Evolutionary conservation across 208 protist species (phyloP), one percentile per base, ranked within the genome.

Genomic region (Crithidia fasciculata): DNA sequence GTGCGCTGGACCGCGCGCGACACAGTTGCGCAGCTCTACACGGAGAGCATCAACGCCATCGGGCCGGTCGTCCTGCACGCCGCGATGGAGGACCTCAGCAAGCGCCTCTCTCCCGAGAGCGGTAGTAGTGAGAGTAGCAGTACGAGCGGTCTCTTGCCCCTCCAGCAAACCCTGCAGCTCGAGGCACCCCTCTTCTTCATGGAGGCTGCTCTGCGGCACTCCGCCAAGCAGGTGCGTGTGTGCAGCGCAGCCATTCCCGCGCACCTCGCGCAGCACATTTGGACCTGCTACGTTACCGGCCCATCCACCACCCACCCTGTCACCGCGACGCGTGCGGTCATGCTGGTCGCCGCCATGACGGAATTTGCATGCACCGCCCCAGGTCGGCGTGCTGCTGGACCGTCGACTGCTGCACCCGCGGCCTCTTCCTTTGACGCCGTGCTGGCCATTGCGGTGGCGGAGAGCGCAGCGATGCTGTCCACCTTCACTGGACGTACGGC

Each of bases 131-230:
- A 47, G 8, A 9, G 9, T 57, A 52, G 18, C 10, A 13, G 49
- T 52, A 2, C 39, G 5, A 40, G 12, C 57, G 10, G 39, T 9
- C 13, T 7, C 47, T 53, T 9, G 28, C 41, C 10, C n/a, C 8
- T 62, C 49, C 43, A 58, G 50, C 37, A 9, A 8, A 37, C 62
- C 54, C 77, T 81, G 55, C 63, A 78, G 45, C 77, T 86, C 5
- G 89, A 94, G 73, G 80, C 80, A 40, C 67, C 64, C 3, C 72
- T 94, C 15, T 89, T 94, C 60, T 69, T 86, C 15, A 74, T 91
- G 59, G 80, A 89, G 37, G 43, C 41, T 56, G 75, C 81, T 5
- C 52, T 94, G 28, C 69, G 64, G 16, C 66, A 72, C 56, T 82
- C 73, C 63, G 28, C 69, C 45, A 57, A 45, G 10, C 53, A 75